Percentiles rank a stretch among this genome's conserved stretches.
Conservation (phyloP, 192 early-diverging fungal genomes). For the Backusella tuberculispora region DNA sequence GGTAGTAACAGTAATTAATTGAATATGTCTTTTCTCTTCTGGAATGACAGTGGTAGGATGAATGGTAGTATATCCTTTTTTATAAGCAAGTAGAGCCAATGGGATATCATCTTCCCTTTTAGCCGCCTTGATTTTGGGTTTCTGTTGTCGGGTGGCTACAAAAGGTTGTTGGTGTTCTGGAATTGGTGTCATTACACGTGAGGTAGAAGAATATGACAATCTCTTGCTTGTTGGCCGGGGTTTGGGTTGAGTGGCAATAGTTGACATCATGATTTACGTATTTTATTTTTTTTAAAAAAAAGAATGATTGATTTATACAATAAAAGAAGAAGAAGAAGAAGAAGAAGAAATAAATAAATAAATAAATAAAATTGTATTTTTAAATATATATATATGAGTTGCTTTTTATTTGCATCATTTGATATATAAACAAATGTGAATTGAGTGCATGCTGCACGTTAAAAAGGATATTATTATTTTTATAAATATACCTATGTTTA, state of each 20-base stretch:
- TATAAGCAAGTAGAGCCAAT: conserved; percentile 23
- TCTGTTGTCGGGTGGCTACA: not conserved
- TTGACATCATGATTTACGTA: not conserved
- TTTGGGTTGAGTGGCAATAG: conserved; percentile 4
- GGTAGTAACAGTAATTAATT: not conserved
- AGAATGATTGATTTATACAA: not conserved
- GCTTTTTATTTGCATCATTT: conserved; percentile 12
- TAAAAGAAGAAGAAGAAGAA: not conserved
- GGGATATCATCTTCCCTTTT: conserved; percentile 25
- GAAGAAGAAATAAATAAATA: not conserved
- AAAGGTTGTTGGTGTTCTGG: not conserved
- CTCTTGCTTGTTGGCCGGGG: not conserved
- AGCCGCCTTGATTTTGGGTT: not conserved
- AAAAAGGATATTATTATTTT: conserved; percentile 15
- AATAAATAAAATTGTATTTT: not conserved
- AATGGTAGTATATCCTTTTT: conserved; percentile 24
- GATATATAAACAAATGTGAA: conserved; percentile 10
- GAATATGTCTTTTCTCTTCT: not conserved
- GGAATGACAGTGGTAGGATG: conserved; percentile 1
- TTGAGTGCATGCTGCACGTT: conserved; percentile 10
- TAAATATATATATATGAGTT: not conserved
- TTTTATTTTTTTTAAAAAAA: too few species aligned
- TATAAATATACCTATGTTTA: conserved; percentile 5
- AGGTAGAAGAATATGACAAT: not conserved
- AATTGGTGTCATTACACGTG: conserved; percentile 5